A percentile compares a stretch with the other conserved stretches of the same genome.
Evolutionary conservation across 2,329 filamentous ascomycete genomes (phyloP).

Genomic region (Clonostachys chloroleuca): DNA sequence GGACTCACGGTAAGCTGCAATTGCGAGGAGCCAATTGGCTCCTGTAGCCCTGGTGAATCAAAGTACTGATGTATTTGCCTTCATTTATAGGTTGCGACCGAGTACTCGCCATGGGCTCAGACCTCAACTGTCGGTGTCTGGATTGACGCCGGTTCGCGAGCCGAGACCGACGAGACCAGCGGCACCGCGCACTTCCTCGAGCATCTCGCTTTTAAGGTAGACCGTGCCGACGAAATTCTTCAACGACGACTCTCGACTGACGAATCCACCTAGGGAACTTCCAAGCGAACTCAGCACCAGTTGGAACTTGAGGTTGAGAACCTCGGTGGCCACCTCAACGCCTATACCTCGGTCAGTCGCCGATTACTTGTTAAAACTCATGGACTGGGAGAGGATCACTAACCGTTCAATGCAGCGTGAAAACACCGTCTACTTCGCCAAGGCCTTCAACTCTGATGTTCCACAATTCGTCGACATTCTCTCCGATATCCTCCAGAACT

Average conservation of each 20-base stretch:
- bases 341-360: conserved; percentile 89
- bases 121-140: conserved; percentile 97
- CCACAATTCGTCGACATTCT: conserved; percentile 97
- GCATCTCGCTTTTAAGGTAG: conserved; percentile 99
- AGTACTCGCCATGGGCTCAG: conserved; percentile 97
- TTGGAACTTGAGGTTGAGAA: conserved; percentile 99
- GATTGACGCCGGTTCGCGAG: conserved; percentile 98
- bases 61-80: conserved; percentile 14
- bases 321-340: conserved; percentile 98
- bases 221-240: conserved; percentile 5
- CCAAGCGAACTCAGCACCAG: conserved; percentile 92
- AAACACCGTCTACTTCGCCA: conserved; percentile 99
- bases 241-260: background rate
- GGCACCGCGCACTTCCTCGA: conserved; percentile 99
- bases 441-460: conserved; percentile 97
- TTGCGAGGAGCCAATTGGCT: conserved; percentile 8
- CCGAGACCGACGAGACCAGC: conserved; percentile 98
- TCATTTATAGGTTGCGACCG: conserved; percentile 76
- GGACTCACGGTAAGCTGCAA: conserved; percentile 75
- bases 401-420: conserved; percentile 62
- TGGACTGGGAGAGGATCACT: conserved; percentile 10
- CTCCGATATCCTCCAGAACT: conserved; percentile 98
- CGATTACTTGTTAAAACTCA: background rate
- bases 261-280: conserved; percentile 63
- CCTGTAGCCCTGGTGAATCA: conserved; percentile 27